Conservation (phyloP, 148 eudicot species). For the Linanthus parryae region DNA sequence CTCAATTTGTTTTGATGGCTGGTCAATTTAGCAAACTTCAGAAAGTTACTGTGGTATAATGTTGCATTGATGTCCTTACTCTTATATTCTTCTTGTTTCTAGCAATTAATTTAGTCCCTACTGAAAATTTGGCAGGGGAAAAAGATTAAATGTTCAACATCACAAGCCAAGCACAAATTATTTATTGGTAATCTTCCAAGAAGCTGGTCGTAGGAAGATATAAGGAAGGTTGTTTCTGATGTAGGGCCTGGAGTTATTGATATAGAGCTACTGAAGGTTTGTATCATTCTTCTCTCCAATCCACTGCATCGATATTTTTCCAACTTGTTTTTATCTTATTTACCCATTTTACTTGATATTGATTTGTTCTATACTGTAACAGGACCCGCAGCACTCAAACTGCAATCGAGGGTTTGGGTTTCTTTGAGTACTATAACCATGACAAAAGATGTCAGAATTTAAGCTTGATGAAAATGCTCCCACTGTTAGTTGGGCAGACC, state of each 20-base stretch:
- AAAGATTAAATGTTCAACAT: slow-evolving; percentile 74
- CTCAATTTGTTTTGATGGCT: too few species aligned
- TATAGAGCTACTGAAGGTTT: slow-evolving; percentile 84
- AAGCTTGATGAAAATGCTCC: slow-evolving; percentile 88
- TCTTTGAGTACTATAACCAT: slow-evolving; percentile 89
- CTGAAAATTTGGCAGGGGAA: slow-evolving; percentile 48
- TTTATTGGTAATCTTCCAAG: slow-evolving; percentile 88
- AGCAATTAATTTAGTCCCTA: too few species aligned
- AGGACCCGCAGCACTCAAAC: slow-evolving; percentile 87
- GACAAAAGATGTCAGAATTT: slow-evolving; percentile 77
- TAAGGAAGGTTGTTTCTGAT: slow-evolving; percentile 53
- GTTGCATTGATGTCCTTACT: too few species aligned
- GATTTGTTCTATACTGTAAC: slow-evolving; percentile 14
- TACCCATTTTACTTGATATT: neutral
- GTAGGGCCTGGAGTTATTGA: slow-evolving; percentile 78
- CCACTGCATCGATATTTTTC: too few species aligned
- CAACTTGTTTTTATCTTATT: too few species aligned
- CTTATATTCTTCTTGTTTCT: too few species aligned
- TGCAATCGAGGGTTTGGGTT: slow-evolving; percentile 94
- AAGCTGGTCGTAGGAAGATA: slow-evolving; percentile 65
- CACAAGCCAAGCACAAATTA: slow-evolving; percentile 88
- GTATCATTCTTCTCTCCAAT: too few species aligned
- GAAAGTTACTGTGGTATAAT: too few species aligned
- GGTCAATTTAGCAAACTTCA: too few species aligned
- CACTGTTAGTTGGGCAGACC: slow-evolving; percentile 97